Evolutionary conservation across 129 eudicot genomes (phyloP), one percentile per base, ranked within the genome.

Genomic region (Escallonia herrerae): DNA sequence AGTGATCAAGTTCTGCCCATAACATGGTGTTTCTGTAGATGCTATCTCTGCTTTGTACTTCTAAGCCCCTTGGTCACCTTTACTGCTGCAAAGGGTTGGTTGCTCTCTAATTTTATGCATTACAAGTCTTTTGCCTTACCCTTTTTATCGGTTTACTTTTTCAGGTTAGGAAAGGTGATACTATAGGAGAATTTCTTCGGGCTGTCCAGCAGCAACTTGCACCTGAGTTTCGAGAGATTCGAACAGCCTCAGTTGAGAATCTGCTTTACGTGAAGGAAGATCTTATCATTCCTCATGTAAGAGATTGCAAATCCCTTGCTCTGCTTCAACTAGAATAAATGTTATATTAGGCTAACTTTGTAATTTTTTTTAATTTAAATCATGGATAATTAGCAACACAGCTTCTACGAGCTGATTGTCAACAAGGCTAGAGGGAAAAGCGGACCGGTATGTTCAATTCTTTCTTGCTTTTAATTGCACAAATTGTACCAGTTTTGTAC

Each of bases 191-290:
- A 52, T 93, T 93, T 75, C 81, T 93, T 62, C 88, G 98, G 45
- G 84, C 99, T 70, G 95, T 93, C 43, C 99, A 93, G 83, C 99
- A 93, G 76, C 99, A 93, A 79, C 99, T 93, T 83, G 96, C 99
- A 46, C 99, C 99, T 44, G 99, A 93, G 64, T 93, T 93, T 74
- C 76, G 99, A 69, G 99, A 93, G 86, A 85, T 93, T 62, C 89
- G 99, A 65, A 93, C 99, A 15, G 56, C 99, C 68, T 93, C 99
- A 44, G 96, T 93, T 70, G 96, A 93, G 72, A 93, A 93, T 73
- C 79, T 93, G 67, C 81, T 93, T 33, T 93, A 93, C 76, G 96
- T 93, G 53, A 88, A 93, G 78, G 96, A 93, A 77, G 98, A 93
- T 84, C 98, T 93, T 54, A 93, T 88, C 60, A 88, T 93, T 72